Percentiles rank a stretch among this genome's conserved stretches.
Evolutionary conservation across 179 eudicot species (phyloP).

Genomic region (Vitellaria paradoxa): DNA sequence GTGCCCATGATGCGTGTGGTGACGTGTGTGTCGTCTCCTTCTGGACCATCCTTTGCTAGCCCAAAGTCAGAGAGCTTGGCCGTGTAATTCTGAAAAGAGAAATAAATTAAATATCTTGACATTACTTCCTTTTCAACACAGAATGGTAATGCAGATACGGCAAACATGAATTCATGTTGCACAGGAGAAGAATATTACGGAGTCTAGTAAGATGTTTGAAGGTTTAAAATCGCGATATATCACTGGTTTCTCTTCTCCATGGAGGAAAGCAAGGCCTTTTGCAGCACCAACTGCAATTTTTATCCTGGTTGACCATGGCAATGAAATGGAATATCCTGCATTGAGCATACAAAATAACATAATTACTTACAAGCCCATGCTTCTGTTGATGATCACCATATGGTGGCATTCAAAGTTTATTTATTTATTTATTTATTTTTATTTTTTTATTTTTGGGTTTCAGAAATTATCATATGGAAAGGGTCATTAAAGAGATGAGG

Average conservation of each 20-base stretch:
- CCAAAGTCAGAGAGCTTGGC: constrained; percentile 94
- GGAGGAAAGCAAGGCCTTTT: constrained; percentile 60
- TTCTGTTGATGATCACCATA: neutral
- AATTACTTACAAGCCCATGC: constrained; percentile 22
- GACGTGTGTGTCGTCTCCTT: constrained; percentile 79
- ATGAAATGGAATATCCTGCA: constrained; percentile 35
- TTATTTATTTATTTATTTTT: too few species aligned
- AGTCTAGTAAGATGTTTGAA: constrained; percentile 47
- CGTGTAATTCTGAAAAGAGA: constrained; percentile 50
- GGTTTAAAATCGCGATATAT: constrained; percentile 55
- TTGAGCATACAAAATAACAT: neutral
- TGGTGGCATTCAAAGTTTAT: too few species aligned
- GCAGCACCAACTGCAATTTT: constrained; percentile 57
- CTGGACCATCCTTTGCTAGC: constrained; percentile 88
- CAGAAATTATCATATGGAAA: too few species aligned
- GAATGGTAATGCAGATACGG: neutral
- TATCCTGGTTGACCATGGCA: constrained; percentile 49
- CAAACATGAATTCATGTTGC: neutral
- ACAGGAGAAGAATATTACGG: constrained; percentile 29
- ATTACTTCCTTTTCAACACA: too few species aligned
- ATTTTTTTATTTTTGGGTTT: too few species aligned
- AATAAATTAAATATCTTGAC: neutral
- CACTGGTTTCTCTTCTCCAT: constrained; percentile 48
- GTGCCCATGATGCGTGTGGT: constrained; percentile 81
- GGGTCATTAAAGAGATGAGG: too few species aligned